Percentiles rank a stretch among this genome's conserved stretches.
phyloP scores from a whole-genome alignment of 306 rosid genomes.

The Oemleria cerasiformis region DNA sequence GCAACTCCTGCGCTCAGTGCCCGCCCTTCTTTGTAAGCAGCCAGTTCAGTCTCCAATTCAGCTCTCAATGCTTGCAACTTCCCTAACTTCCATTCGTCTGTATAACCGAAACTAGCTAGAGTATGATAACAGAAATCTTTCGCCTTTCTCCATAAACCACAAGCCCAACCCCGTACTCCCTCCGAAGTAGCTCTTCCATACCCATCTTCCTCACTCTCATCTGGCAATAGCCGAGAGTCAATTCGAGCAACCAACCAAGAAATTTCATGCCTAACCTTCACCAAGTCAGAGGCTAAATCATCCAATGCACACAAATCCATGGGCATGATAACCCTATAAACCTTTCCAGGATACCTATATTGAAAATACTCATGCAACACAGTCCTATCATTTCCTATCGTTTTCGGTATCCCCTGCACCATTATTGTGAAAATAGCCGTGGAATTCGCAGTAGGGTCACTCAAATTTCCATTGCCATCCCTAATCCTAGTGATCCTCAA shows the following conservation, averaged over 20 bases:
- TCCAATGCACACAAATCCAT: conserved; percentile 97
- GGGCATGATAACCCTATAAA: conserved; percentile 69
- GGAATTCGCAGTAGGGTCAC: conserved; percentile 62
- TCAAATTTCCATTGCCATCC: conserved; percentile 77
- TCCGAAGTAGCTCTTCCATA: conserved; percentile 13
- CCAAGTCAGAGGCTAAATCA: conserved; percentile 67
- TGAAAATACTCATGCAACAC: conserved; percentile 76
- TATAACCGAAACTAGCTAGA: conserved; percentile 55
- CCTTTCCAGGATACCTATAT: conserved; percentile 87
- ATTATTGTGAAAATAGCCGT: conserved; percentile 85
- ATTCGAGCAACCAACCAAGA: conserved; percentile 76
- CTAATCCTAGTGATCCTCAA: conserved; percentile 79
- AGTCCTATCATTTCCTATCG: conserved; percentile 59
- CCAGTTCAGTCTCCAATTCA: conserved; percentile 76
- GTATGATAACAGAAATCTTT: conserved; percentile 37
- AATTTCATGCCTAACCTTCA: conserved; percentile 68
- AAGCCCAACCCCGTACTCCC: conserved; percentile 37
- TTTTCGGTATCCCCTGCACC: conserved; percentile 91
- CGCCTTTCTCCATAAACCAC: conserved; percentile 37
- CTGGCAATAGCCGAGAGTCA: conserved; percentile 63
- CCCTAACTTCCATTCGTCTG: conserved; percentile 71
- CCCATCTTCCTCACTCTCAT: conserved; percentile 37
- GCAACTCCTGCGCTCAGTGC: conserved; percentile 90
- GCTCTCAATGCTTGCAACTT: conserved; percentile 79
- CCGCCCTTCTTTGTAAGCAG: conserved; percentile 74